Conservation (phyloP, 805 yeast species). For the Pichia nakasei region DNA sequence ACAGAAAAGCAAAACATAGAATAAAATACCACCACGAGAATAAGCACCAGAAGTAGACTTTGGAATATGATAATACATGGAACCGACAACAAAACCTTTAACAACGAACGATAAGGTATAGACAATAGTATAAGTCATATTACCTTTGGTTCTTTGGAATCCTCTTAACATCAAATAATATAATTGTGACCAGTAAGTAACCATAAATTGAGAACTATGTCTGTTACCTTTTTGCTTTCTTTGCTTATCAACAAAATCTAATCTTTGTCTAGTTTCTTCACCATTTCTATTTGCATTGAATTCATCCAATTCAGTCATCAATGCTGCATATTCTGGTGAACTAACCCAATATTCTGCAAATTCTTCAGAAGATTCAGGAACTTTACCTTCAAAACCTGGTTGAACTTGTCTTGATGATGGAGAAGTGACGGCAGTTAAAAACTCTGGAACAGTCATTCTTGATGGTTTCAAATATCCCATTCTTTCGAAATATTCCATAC, state of each 20-base stretch:
- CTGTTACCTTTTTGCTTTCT: slow-evolving; percentile 33
- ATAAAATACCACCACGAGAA: slow-evolving; percentile 53
- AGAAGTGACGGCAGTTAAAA: slow-evolving; percentile 18
- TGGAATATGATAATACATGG: slow-evolving; percentile 28
- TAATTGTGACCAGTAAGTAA: slow-evolving; percentile 42
- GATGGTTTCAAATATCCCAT: slow-evolving; percentile 43
- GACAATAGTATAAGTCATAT: slow-evolving; percentile 43
- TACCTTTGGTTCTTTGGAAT: slow-evolving; percentile 45
- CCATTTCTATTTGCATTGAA: slow-evolving; percentile 25
- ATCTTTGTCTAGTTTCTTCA: slow-evolving; percentile 26
- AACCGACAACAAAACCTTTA: slow-evolving; percentile 52
- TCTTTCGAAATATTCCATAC: slow-evolving; percentile 47
- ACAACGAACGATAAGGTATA: slow-evolving; percentile 42
- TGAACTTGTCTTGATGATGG: slow-evolving; percentile 10
- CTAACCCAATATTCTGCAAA: slow-evolving; percentile 51
- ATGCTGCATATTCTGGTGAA: slow-evolving; percentile 43
- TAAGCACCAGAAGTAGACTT: slow-evolving; percentile 22
- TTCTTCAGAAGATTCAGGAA: slow-evolving; percentile 56
- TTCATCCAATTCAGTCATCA: slow-evolving; percentile 28
- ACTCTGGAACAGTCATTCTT: slow-evolving; percentile 19
- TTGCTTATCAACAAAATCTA: slow-evolving; percentile 23
- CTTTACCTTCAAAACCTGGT: slow-evolving; percentile 24
- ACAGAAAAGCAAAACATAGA: slow-evolving; percentile 51
- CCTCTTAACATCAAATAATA: slow-evolving; percentile 46
- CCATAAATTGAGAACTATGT: slow-evolving; percentile 30